Evolutionary conservation across 331 rosid species (phyloP).

Genomic region (Pyrus hybrid): DNA sequence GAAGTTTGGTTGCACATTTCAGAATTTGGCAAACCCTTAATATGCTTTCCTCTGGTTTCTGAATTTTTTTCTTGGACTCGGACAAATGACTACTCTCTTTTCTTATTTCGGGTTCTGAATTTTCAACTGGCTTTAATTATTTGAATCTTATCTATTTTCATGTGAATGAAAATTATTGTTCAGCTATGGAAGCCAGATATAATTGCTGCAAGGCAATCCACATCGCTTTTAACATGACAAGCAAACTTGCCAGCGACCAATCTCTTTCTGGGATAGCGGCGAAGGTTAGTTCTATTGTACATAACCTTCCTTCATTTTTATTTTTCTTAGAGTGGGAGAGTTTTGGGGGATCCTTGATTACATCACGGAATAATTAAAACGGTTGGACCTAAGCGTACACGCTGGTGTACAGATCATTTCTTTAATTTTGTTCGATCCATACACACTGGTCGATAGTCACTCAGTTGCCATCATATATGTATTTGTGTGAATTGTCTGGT

Average conservation of each 20-base stretch:
- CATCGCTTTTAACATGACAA: slow-evolving; percentile 41
- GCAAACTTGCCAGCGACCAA: slow-evolving; percentile 45
- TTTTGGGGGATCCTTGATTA: not conserved
- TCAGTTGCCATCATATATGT: not conserved
- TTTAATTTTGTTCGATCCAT: not conserved
- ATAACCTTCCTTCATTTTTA: not conserved
- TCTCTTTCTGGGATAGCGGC: slow-evolving; percentile 43
- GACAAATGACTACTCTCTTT: not conserved
- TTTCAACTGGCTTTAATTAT: slow-evolving; percentile 6
- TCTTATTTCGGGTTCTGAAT: not conserved
- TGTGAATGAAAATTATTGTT: not conserved
- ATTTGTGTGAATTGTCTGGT: not conserved
- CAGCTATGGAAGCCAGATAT: slow-evolving; percentile 89
- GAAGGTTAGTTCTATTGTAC: slow-evolving; percentile 38
- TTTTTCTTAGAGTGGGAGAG: not conserved
- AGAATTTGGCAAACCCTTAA: not conserved
- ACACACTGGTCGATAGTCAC: not conserved
- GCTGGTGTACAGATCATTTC: not conserved
- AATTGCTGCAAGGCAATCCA: slow-evolving; percentile 69
- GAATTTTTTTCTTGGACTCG: not conserved
- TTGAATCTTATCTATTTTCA: not conserved
- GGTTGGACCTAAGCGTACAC: not conserved
- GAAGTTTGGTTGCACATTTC: not conserved
- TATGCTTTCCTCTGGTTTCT: not conserved
- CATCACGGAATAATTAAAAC: not conserved